Evolutionary conservation across 139 green algal species (phyloP).

Genomic region (Chlorella ohadii): DNA sequence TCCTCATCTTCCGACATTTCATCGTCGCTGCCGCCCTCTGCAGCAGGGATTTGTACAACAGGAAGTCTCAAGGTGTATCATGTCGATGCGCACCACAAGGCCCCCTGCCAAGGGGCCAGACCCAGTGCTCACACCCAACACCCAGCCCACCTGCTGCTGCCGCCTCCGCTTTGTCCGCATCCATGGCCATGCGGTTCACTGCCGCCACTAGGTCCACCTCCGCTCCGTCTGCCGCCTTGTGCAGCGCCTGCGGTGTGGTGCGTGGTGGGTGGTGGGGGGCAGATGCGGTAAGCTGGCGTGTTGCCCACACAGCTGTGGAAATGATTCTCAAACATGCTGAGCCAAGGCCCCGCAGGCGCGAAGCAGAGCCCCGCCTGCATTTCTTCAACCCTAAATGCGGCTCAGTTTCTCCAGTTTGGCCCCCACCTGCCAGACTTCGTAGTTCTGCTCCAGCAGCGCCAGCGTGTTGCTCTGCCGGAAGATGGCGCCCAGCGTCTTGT

Average conservation of each 20-base stretch:
- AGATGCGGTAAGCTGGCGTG: no score
- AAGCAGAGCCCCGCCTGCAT: no score
- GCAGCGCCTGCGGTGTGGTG: slow-evolving; percentile 14
- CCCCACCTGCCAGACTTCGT: slow-evolving; percentile 53
- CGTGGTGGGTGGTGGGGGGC: no score
- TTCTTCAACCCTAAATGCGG: no score
- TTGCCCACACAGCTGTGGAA: no score
- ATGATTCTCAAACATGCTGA: no score
- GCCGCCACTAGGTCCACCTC: slow-evolving; percentile 28
- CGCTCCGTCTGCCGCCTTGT: background rate
- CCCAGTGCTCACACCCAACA: background rate
- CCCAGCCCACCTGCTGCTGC: slow-evolving; percentile 39
- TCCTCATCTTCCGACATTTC: slow-evolving; percentile 46
- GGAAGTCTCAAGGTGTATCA: no score
- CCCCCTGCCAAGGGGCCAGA: no score
- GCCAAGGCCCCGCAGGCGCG: no score
- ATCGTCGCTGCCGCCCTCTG: slow-evolving; percentile 38
- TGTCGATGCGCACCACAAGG: no score
- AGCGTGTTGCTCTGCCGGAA: slow-evolving; percentile 82
- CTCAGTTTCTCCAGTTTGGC: no score
- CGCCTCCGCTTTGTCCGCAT: slow-evolving; percentile 24
- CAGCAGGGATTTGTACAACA: no score
- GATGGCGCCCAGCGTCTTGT: slow-evolving; percentile 96
- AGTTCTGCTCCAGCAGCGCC: slow-evolving; percentile 82
- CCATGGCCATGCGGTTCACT: slow-evolving; percentile 44